Base-by-base conservation (phyloP, 176 grass and related monocot species). In the Leersia perrieri region DNA sequence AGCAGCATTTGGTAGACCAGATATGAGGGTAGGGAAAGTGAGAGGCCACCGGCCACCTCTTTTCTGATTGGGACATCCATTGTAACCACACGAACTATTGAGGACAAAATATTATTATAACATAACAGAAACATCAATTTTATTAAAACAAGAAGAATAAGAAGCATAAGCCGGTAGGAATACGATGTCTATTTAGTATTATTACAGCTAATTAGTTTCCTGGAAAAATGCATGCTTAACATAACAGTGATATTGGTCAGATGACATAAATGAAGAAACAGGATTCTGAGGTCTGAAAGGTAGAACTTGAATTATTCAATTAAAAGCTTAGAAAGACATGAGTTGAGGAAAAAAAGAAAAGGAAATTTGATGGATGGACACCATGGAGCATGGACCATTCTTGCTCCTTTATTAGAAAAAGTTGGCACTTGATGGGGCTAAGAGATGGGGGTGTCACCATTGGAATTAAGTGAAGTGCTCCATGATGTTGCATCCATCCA, bases 201-300 rank as follows among this genome's bases (percentile, higher is more conserved):
- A 20, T 38, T 53, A 32, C n/a, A 5, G 29, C n/a, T 6, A 4
- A 66, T 41, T 71, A 35, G 72, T 60, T 66, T 33, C 3, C 22
- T 33, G 26, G 63, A 33, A 85, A 85, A 12, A 76, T 5, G 34
- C 58, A 64, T 53, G 38, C 16, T 35, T n/a, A n/a, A n/a, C n/a
- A n/a, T 76, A 66, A 34, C 41, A 77, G 13, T 53, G 78, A 86
- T 67, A 66, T n/a, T 27, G 44, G 66, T 76, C 33, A 7, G 28
- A 44, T 22, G 15, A 29, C 66, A 82, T 78, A 89, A 86, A 78
- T 86, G 78, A 85, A 68, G 83, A 45, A 32, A 32, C 78, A 72
- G n/a, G 36, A 73, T 42, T 47, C 60, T 28, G 22, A 51, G 36
- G 78, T 68, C 73, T 47, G 22, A 72, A 89, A 90, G 85, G 83